Evolutionary conservation across 768 basidiomycete species (phyloP), one percentile per base, ranked within the genome.

Genomic region (Auricularia auricula-judae): DNA sequence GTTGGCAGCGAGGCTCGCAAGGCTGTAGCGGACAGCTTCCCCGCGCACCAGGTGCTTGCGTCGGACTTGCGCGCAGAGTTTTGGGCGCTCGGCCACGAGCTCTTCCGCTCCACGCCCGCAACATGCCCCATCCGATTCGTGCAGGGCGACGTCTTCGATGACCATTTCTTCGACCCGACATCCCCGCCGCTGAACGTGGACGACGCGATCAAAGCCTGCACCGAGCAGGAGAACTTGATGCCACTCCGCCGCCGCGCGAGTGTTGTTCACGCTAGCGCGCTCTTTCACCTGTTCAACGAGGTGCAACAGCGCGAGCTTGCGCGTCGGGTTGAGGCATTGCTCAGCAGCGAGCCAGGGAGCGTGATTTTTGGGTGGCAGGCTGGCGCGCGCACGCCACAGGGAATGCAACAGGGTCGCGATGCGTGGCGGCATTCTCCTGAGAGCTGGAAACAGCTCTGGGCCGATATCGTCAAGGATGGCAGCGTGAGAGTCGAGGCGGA

Each of bases 61-160:
- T 72, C 75, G 3, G 81, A 82, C 66, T 60, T 80, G 23, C 66
- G 69, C 18, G 69, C 68, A 86, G 86, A 74, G 10, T 83, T 84
- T 66, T 87, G 85, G 86, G 76, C 82, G 3, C 75, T 81, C 3
- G 86, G 86, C 1, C 85, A 88, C 66, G 75, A 81, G 53, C 75
- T 88, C 16, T 89, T 86, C 74, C 78, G 71, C 61, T 78, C 81
- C 3, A 82, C 76, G 0, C 78, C 80, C 0, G 73, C 79, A 44
- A 76, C 79, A 0, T 87, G 84, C 71, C 82, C 84, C 1, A 82
- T 77, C 0, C 71, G 0, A 88, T 88, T 67, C 69, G 63, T 88
- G 16, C 72, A 77, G 12, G 87, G 86, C 0, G 79, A 88, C 65
- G 76, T 72, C 0, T 80, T 88, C 59, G 78, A 85, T 65, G 72